phyloP scores from a whole-genome alignment of 164 flowering plant species.

The Macadamia tetraphylla region DNA sequence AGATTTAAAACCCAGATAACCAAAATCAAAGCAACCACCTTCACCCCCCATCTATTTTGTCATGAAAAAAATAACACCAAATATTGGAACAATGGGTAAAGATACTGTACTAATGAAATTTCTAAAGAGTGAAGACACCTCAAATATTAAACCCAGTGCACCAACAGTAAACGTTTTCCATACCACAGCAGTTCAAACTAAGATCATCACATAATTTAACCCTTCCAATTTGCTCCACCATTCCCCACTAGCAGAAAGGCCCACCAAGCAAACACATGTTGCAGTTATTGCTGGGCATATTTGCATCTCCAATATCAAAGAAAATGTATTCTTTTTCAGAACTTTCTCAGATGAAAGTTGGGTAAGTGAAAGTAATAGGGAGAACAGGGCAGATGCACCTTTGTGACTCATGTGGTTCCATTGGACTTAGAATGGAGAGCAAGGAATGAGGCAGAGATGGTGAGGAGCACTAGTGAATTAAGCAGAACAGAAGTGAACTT shows the following conservation, averaged over 20 bases:
- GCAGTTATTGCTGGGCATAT: too few relatives aligned
- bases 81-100: background rate
- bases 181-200: background rate
- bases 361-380: too few relatives aligned
- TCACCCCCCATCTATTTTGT: background rate
- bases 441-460: conserved; percentile 15
- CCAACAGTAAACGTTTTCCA: background rate
- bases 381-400: too few relatives aligned
- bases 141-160: background rate
- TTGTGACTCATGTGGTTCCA: background rate
- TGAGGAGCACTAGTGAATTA: conserved; percentile 15
- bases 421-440: background rate
- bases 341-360: too few relatives aligned
- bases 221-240: too few relatives aligned
- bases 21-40: background rate
- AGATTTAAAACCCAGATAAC: too few relatives aligned
- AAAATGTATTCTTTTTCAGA: too few relatives aligned
- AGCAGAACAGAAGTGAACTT: conserved; percentile 14
- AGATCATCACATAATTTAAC: too few relatives aligned
- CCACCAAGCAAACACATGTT: too few relatives aligned
- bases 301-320: too few relatives aligned
- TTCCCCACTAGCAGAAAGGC: too few relatives aligned
- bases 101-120: background rate
- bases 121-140: background rate
- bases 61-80: background rate